phyloP scores from a whole-genome alignment of 257 asterid species.

The Ajuga chamaepitys region DNA sequence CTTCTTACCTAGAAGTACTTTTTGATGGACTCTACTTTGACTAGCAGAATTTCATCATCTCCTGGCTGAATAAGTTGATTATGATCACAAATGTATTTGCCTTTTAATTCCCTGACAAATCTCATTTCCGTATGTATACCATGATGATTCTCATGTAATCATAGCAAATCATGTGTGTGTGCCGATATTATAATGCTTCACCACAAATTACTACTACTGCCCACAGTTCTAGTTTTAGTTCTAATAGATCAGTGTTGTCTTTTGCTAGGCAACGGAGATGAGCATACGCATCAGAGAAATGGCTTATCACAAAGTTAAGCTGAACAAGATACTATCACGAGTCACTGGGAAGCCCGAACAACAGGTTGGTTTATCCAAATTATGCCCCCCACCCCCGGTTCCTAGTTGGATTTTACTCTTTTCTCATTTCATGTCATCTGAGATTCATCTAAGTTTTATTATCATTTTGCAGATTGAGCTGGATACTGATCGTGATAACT shows the following conservation, averaged over 20 bases:
- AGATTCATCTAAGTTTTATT: background rate
- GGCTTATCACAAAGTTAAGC: conserved; percentile 70
- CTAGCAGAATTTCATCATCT: background rate
- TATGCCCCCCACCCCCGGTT: background rate
- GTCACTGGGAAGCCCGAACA: conserved; percentile 74
- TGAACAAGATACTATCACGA: conserved; percentile 84
- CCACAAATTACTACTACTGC: background rate
- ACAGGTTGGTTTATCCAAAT: conserved; percentile 42
- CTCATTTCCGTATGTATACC: background rate
- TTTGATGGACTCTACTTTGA: background rate
- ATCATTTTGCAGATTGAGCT: conserved; percentile 42
- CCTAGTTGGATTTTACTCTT: background rate
- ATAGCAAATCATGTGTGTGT: background rate
- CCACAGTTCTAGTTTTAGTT: background rate
- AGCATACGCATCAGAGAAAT: conserved; percentile 77
- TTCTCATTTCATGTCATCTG: background rate
- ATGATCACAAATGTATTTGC: background rate
- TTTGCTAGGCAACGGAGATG: conserved; percentile 71
- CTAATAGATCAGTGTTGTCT: background rate
- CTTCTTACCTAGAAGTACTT: background rate
- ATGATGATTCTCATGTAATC: background rate
- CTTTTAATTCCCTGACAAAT: background rate
- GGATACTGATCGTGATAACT: conserved; percentile 81
- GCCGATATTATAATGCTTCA: background rate
- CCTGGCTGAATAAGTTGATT: background rate